Conservation (phyloP, 306 rosid genomes). For the Rubus idaeus region DNA sequence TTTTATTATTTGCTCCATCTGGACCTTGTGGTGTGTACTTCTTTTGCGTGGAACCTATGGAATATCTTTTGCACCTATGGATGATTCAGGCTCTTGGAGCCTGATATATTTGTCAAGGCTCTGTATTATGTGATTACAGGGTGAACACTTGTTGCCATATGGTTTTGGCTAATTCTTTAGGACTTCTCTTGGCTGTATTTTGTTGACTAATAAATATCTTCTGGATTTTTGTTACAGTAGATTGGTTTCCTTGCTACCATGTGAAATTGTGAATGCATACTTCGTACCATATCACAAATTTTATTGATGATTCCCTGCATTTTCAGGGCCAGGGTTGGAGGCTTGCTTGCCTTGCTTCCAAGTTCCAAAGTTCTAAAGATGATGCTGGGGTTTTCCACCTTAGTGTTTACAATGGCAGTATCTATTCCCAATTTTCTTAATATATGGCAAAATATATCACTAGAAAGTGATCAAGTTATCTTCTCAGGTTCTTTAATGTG, state of each 20-base stretch:
- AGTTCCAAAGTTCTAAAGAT: constrained; percentile 36
- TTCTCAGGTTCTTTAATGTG: neutral
- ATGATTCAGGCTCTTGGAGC: neutral
- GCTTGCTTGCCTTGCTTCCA: constrained; percentile 46
- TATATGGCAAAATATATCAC: constrained; percentile 4
- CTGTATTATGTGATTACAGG: neutral
- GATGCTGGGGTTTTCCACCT: constrained; percentile 23
- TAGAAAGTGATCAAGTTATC: neutral
- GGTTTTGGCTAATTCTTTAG: neutral
- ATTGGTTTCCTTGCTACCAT: neutral
- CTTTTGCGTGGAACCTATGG: neutral
- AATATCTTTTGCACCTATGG: neutral
- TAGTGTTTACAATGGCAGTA: constrained; percentile 23
- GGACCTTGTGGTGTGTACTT: neutral
- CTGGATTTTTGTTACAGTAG: neutral
- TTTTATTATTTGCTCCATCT: neutral
- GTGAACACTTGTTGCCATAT: neutral
- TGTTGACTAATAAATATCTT: neutral
- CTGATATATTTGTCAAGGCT: neutral
- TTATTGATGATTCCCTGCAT: constrained; percentile 39
- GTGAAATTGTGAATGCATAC: neutral
- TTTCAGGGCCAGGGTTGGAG: constrained; percentile 50
- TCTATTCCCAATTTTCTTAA: constrained; percentile 15
- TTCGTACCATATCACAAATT: constrained; percentile 7
- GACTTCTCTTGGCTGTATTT: neutral